phyloP scores from a whole-genome alignment of 2,329 filamentous ascomycete genomes.

The Huntiella decipiens region DNA sequence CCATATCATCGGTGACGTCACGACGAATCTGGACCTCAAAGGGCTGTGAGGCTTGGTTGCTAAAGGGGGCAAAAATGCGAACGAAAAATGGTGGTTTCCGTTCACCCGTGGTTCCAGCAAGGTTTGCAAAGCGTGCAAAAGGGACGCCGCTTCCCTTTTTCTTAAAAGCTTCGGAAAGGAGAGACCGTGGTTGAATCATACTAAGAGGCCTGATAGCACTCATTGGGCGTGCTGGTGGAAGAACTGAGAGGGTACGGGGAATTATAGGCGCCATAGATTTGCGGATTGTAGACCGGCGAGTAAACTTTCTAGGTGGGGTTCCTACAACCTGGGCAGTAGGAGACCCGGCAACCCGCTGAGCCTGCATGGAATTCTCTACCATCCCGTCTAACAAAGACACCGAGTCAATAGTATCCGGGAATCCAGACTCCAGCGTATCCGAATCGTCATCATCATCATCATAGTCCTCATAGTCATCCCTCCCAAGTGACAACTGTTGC shows the following conservation, averaged over 20 bases:
- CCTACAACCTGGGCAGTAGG: slow-evolving; percentile 40
- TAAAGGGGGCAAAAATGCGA: slow-evolving; percentile 60
- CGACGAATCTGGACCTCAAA: slow-evolving; percentile 55
- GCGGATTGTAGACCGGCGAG: slow-evolving; percentile 42
- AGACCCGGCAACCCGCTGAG: slow-evolving; percentile 21
- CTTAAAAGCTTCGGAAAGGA: slow-evolving; percentile 53
- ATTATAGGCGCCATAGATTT: slow-evolving; percentile 38
- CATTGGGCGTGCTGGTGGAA: slow-evolving; percentile 53
- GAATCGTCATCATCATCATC: slow-evolving; percentile 37
- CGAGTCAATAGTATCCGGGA: slow-evolving; percentile 49
- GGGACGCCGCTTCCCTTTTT: slow-evolving; percentile 53
- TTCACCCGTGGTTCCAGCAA: slow-evolving; percentile 55
- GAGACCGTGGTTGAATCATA: slow-evolving; percentile 48
- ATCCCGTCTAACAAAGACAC: slow-evolving; percentile 50
- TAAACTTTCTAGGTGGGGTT: slow-evolving; percentile 42
- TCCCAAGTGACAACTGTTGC: slow-evolving; percentile 22
- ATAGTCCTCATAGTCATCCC: slow-evolving; percentile 39
- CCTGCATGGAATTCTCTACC: slow-evolving; percentile 33
- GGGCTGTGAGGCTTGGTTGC: slow-evolving; percentile 41
- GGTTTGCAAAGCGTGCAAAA: slow-evolving; percentile 56
- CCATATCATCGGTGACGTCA: slow-evolving; percentile 48
- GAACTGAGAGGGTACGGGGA: slow-evolving; percentile 38
- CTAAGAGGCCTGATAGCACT: slow-evolving; percentile 46
- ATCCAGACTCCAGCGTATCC: slow-evolving; percentile 41
- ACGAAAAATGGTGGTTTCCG: slow-evolving; percentile 52